phyloP scores from a whole-genome alignment of 2,329 filamentous ascomycete genomes.

The Dactylellina sp. region DNA sequence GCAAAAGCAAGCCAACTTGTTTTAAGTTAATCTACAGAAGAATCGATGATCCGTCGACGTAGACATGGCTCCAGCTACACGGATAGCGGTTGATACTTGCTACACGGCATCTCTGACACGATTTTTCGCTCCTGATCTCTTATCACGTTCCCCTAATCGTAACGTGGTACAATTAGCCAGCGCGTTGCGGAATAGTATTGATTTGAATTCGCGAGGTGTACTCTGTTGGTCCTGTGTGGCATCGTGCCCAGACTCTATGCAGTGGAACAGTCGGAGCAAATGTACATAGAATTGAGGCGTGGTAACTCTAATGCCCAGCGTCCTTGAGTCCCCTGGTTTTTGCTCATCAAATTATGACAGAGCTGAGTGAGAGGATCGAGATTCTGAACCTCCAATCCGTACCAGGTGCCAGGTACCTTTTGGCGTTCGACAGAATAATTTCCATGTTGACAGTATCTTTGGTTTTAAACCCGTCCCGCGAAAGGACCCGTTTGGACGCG shows the following conservation, averaged over 20 bases:
- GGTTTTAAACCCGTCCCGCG: constrained; percentile 7
- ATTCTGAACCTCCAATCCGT: constrained; percentile 32
- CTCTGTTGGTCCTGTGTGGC: background rate
- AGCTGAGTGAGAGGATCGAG: constrained; percentile 11
- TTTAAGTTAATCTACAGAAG: background rate
- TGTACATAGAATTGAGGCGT: no score
- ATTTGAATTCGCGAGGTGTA: constrained; percentile 3
- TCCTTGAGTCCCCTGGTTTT: background rate
- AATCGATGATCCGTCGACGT: no score
- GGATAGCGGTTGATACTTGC: constrained; percentile 48
- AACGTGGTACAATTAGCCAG: constrained; percentile 29
- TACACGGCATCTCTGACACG: no score
- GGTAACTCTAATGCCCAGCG: background rate
- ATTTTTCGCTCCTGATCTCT: constrained; percentile 7
- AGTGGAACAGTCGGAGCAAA: no score
- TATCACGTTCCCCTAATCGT: constrained; percentile 32
- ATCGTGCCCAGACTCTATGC: no score
- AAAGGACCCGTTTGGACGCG: constrained; percentile 39
- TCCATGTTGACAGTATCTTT: constrained; percentile 6
- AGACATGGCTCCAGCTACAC: constrained; percentile 21
- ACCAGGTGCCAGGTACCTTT: constrained; percentile 28
- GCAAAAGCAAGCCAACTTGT: constrained; percentile 15
- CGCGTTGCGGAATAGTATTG: constrained; percentile 9
- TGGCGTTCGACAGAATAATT: constrained; percentile 15
- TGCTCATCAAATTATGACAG: background rate